Conservation (phyloP, 2,329 filamentous ascomycete genomes). For the Penicillium digitatum region DNA sequence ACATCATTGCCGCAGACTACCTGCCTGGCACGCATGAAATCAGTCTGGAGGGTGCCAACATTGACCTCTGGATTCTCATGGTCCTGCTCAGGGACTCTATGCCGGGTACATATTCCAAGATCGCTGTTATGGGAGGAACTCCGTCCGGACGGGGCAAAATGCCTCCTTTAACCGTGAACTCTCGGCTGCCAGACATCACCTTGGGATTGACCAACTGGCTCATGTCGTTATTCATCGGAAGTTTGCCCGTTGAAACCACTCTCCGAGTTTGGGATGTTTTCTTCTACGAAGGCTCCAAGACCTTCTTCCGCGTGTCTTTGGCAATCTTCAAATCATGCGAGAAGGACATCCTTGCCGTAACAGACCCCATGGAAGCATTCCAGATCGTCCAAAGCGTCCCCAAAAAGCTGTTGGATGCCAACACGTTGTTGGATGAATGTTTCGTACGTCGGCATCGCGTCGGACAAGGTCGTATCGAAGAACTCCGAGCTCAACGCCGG, state of each 20-base stretch:
- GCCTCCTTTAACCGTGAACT: slow-evolving; percentile 42
- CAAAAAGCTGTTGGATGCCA: slow-evolving; percentile 74
- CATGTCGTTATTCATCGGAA: slow-evolving; percentile 95
- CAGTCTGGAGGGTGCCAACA: slow-evolving; percentile 84
- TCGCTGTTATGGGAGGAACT: slow-evolving; percentile 63
- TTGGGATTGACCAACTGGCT: slow-evolving; percentile 95
- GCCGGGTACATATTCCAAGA: slow-evolving; percentile 80
- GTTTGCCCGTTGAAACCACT: slow-evolving; percentile 84
- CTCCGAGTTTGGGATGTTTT: slow-evolving; percentile 93
- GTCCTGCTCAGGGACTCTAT: slow-evolving; percentile 75
- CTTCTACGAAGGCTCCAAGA: slow-evolving; percentile 92
- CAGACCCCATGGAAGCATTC: slow-evolving; percentile 92
- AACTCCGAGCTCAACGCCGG: slow-evolving; percentile 65
- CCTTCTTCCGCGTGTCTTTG: slow-evolving; percentile 84
- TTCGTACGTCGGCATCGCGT: slow-evolving; percentile 76
- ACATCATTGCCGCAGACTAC: slow-evolving; percentile 83
- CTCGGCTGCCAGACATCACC: slow-evolving; percentile 78
- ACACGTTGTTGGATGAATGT: slow-evolving; percentile 74
- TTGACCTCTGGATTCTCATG: slow-evolving; percentile 93
- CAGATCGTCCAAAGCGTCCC: slow-evolving; percentile 88
- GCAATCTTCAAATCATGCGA: slow-evolving; percentile 89
- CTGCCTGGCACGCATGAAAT: slow-evolving; percentile 89
- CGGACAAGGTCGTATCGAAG: slow-evolving; percentile 76
- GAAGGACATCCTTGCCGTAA: slow-evolving; percentile 69
- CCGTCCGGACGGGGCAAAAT: slow-evolving; percentile 36